These are phyloP conservation scores for Diaporthe citrichinensis DNA, from an alignment of 2,329 filamentous ascomycete species.

Conservation along the genomic window DNA sequence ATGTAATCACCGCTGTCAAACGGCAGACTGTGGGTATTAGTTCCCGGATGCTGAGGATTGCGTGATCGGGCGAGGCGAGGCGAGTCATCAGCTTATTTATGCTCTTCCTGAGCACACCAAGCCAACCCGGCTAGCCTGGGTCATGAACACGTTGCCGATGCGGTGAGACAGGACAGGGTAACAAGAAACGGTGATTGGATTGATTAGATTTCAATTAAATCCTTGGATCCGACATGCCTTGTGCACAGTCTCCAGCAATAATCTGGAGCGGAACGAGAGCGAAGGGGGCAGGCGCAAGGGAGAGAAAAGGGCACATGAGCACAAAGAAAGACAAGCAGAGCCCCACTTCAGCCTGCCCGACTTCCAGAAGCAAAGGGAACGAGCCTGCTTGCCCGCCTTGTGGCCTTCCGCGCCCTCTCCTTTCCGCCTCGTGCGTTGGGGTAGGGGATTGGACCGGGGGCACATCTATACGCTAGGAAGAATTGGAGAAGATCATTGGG, in stretches of 20 bases:
- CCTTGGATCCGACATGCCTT: background rate
- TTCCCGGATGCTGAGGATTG: slow-evolving; percentile 29
- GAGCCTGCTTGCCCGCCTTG: slow-evolving; percentile 12
- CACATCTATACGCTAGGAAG: background rate
- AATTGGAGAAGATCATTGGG: background rate
- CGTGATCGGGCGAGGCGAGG: too few species aligned
- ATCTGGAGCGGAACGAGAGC: slow-evolving; percentile 7
- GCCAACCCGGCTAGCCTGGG: slow-evolving; percentile 10
- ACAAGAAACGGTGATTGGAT: slow-evolving; percentile 20
- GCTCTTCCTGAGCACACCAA: background rate
- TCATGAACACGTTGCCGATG: slow-evolving; percentile 4
- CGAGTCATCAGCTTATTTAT: too few species aligned
- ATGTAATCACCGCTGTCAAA: too few species aligned
- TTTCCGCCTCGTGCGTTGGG: slow-evolving; percentile 24
- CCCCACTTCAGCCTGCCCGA: slow-evolving; percentile 23
- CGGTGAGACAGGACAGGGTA: slow-evolving; percentile 24
- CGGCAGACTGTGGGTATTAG: too few species aligned
- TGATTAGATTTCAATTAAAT: slow-evolving; percentile 5
- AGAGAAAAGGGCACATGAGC: slow-evolving; percentile 13
- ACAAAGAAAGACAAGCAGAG: background rate
- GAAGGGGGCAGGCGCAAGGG: background rate
- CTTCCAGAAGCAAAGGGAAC: slow-evolving; percentile 5
- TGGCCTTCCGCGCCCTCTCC: background rate
- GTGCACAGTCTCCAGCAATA: slow-evolving; percentile 10
- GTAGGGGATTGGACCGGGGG: background rate